Conservation (phyloP, 177 flowering plant genomes). For the Viscum album region DNA sequence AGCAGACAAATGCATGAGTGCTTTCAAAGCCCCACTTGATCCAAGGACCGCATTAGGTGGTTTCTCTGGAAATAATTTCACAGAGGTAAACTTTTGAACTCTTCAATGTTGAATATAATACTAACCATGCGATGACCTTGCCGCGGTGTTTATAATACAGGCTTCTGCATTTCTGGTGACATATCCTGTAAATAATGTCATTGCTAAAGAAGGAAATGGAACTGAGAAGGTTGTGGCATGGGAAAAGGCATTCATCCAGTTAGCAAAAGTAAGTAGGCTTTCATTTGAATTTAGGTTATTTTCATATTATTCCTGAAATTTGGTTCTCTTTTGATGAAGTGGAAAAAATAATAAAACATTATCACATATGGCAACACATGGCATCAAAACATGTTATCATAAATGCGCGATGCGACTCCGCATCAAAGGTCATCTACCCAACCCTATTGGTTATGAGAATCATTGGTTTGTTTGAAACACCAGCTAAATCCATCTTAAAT, state of each 20-base stretch:
- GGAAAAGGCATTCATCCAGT: slow-evolving; percentile 89
- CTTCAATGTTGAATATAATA: slow-evolving; percentile 2
- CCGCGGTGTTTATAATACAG: slow-evolving; percentile 31
- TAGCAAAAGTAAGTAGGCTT: slow-evolving; percentile 48
- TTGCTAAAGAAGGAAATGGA: slow-evolving; percentile 49
- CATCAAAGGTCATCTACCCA: too few relatives aligned
- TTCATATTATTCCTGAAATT: neutral
- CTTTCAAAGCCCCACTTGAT: slow-evolving; percentile 88
- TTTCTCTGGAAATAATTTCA: slow-evolving; percentile 62
- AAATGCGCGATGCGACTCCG: too few relatives aligned
- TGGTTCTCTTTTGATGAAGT: neutral
- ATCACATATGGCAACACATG: neutral
- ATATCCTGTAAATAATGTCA: slow-evolving; percentile 77
- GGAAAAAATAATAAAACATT: too few relatives aligned
- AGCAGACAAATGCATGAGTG: slow-evolving; percentile 70
- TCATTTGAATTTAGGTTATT: neutral
- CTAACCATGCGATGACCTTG: slow-evolving; percentile 12
- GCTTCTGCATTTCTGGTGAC: slow-evolving; percentile 92
- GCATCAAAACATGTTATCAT: neutral
- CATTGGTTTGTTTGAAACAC: too few relatives aligned
- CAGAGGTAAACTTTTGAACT: slow-evolving; percentile 46
- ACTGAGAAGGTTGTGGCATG: slow-evolving; percentile 73
- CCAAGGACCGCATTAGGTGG: slow-evolving; percentile 92
- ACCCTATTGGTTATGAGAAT: too few relatives aligned
- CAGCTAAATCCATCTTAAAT: too few relatives aligned